Base-by-base conservation (phyloP, 805 yeast species). In the Sugiyamaella floridensis region DNA sequence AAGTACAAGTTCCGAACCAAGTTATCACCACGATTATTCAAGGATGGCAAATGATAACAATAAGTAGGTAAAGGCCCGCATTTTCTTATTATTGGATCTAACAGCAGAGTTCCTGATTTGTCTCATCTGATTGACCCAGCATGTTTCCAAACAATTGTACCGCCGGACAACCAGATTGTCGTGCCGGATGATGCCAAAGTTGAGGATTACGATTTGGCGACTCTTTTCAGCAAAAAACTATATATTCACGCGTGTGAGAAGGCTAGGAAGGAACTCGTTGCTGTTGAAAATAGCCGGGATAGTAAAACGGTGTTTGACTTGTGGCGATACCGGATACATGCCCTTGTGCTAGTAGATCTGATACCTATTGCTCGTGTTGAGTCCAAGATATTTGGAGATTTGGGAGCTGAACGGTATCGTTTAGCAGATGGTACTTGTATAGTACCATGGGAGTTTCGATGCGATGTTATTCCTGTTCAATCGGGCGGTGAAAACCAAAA, bases 391-490 rank as follows among this genome's bases (percentile, higher is more conserved):
- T 54, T 71, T 4, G 59, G 58, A 2, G 68, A 61, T n/a, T 54
- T 69, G 9, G 57, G 58, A 20, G 46, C 58, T 11, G 64, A 63
- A 5, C 49, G 52, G 37, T 58, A 60, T 47, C 50, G 62, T 1
- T 28, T 52, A n/a, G 54, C 49, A 8, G 56, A 51, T 40, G 63
- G 64, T 7, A 54, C 52, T 1, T 58, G 60, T 18, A 51, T 60
- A 2, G 57, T 56, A 1, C 67, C 69, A 7, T 71, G 73, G 73
- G 58, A 62, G 2, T 54, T 71, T 22, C 50, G 72, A 32, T 57
- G 69, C 9, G 50, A 68, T 28, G 50, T 65, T 4, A 62, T 65
- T 18, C 63, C 67, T 22, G 58, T 68, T 15, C 65, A 61, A 46
- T 58, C 68, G 4, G 60, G 61, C 18, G 70, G 71, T 2, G 68